A percentile compares a stretch with the other conserved stretches of the same genome.
phyloP scores from a whole-genome alignment of 2,329 filamentous ascomycete species.

The Monilinia fructicola region DNA sequence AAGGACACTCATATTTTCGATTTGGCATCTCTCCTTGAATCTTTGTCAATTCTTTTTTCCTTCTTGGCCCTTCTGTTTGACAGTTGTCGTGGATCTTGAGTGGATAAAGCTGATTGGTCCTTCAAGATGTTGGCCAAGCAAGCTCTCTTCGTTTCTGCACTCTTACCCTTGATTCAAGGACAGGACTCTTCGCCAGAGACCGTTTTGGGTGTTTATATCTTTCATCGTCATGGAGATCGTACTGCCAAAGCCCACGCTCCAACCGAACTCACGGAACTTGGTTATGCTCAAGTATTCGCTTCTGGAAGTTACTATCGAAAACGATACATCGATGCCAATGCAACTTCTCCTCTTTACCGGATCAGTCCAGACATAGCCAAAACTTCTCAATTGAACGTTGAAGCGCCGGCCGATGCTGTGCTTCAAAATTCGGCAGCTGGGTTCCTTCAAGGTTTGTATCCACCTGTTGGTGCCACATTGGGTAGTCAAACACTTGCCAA shows the following conservation, averaged over 20 bases:
- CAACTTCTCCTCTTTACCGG: constrained; percentile 59
- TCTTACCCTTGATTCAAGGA: constrained; percentile 41
- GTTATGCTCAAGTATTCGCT: constrained; percentile 71
- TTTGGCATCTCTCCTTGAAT: background rate
- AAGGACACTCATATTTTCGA: background rate
- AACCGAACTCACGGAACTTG: constrained; percentile 73
- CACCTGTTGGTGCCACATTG: constrained; percentile 60
- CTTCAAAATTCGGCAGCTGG: constrained; percentile 76
- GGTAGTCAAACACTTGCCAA: constrained; percentile 67
- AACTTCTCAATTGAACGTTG: constrained; percentile 68
- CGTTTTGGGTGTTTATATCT: constrained; percentile 75
- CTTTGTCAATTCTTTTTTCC: background rate
- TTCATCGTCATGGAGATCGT: constrained; percentile 86
- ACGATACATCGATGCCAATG: constrained; percentile 67
- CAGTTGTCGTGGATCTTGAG: background rate
- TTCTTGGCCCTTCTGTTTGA: background rate
- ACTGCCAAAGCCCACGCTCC: constrained; percentile 74
- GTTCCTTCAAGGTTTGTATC: constrained; percentile 86
- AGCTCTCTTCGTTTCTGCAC: constrained; percentile 45
- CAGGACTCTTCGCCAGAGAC: constrained; percentile 40
- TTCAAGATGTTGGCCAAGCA: constrained; percentile 42
- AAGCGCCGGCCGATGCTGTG: constrained; percentile 71
- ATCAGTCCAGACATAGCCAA: constrained; percentile 67
- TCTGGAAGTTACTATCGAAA: constrained; percentile 74
- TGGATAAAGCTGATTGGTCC: background rate